These are phyloP conservation scores for Aphanomyces astaci DNA, from an alignment of 352 stramenopile genomes.

Conservation along the genomic window DNA sequence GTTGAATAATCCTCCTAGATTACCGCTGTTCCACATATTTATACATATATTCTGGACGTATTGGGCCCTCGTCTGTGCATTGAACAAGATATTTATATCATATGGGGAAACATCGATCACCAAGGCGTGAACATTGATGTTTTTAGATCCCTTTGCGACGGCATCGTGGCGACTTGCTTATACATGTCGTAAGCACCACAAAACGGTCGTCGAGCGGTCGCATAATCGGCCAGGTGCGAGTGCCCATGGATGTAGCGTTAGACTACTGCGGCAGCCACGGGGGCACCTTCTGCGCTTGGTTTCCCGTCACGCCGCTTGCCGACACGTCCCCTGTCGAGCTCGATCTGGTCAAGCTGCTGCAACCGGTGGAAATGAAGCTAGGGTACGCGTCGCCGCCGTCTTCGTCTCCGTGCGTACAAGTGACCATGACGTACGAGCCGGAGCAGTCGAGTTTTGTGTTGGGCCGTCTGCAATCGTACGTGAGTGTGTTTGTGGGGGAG, in stretches of 20 bases:
- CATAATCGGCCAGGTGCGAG: not conserved
- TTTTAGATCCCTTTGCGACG: constrained; percentile 16
- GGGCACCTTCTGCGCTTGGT: not conserved
- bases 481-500: constrained; percentile 10
- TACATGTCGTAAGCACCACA: not conserved
- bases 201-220: not conserved
- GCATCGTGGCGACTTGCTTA: not conserved
- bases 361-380: not conserved
- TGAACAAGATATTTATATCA: too few species aligned
- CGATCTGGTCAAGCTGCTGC: constrained; percentile 5
- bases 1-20: too few species aligned
- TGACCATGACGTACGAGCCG: constrained; percentile 4
- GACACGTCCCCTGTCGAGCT: constrained; percentile 9
- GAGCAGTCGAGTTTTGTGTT: constrained; percentile 9
- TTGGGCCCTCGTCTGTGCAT: not conserved
- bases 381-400: constrained; percentile 10
- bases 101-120: too few species aligned
- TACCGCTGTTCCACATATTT: too few species aligned
- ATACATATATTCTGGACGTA: not conserved
- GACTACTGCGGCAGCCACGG: constrained; percentile 7
- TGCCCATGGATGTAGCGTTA: constrained; percentile 5
- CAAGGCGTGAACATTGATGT: too few species aligned
- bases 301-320: not conserved
- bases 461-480: not conserved
- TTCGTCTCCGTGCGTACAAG: not conserved